A percentile compares a stretch with the other conserved stretches of the same genome.
phyloP scores from a whole-genome alignment of 1,284 basidiomycete genomes.

The Cryptococcus wingfieldii region DNA sequence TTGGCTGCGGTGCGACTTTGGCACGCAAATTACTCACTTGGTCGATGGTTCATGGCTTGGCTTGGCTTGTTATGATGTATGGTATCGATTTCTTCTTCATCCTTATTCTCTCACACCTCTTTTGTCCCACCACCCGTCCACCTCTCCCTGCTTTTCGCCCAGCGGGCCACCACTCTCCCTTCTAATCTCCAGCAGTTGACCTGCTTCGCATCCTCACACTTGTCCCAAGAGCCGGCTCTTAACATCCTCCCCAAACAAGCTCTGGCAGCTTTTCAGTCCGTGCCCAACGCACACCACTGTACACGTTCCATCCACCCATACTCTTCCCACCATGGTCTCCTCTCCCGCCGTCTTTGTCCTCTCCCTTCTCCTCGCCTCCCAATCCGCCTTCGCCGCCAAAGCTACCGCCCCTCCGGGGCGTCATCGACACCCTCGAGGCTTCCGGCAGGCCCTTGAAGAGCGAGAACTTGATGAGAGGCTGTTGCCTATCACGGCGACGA shows the following conservation, averaged over 20 bases:
- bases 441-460: background rate
- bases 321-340: conserved; percentile 8
- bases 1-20: background rate
- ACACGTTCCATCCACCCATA: conserved; percentile 2
- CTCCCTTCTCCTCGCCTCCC: conserved; percentile 2
- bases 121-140: background rate
- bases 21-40: background rate
- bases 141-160: background rate
- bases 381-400: conserved; percentile 6
- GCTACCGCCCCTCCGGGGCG: conserved; percentile 11
- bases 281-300: background rate
- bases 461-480: conserved; percentile 34
- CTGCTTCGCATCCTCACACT: conserved; percentile 3
- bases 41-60: background rate
- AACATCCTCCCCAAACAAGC: conserved; percentile 1
- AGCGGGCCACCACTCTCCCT: conserved; percentile 8
- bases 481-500: conserved; percentile 45
- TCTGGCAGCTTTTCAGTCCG: conserved; percentile 3
- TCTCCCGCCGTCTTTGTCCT: background rate
- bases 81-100: background rate
- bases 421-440: conserved; percentile 7
- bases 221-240: conserved; percentile 7
- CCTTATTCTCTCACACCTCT: background rate
- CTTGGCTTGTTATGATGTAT: background rate
- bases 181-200: conserved; percentile 8